Conservation (phyloP, 169 alveolate species). For the Plasmodium gonderi region DNA sequence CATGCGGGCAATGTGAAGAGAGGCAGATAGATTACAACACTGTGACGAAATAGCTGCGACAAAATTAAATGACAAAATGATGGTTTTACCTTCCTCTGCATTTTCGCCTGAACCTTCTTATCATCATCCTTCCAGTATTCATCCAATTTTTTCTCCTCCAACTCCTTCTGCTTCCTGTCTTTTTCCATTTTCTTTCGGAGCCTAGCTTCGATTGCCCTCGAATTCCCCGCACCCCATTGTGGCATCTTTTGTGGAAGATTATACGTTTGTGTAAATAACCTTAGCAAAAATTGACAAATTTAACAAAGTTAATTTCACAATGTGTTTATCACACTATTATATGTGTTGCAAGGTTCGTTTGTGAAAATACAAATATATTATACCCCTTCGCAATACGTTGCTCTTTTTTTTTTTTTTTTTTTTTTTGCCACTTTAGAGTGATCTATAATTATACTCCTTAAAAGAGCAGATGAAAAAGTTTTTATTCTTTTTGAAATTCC, state of each 20-base stretch:
- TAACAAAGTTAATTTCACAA: too few species aligned
- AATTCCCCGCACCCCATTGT: constrained; percentile 82
- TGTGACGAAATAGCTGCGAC: too few species aligned
- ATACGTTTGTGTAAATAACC: background rate
- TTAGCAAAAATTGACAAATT: background rate
- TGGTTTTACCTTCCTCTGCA: constrained; percentile 80
- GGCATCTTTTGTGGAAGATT: constrained; percentile 76
- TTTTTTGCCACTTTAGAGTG: background rate
- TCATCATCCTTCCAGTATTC: constrained; percentile 86
- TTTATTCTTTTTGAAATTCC: background rate
- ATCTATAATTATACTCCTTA: background rate
- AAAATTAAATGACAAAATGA: background rate
- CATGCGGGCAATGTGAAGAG: background rate
- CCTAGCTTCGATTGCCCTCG: constrained; percentile 85
- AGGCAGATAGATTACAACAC: background rate
- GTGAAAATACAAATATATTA: background rate
- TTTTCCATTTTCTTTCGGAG: constrained; percentile 81
- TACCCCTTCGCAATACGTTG: background rate
- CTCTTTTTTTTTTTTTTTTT: background rate
- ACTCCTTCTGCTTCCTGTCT: constrained; percentile 76
- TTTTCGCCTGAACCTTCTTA: constrained; percentile 80
- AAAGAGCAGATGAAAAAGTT: background rate
- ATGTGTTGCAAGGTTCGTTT: background rate
- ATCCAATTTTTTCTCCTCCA: constrained; percentile 78
- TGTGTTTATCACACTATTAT: too few species aligned